A percentile compares a stretch with the other conserved stretches of the same genome.
Conservation (phyloP, 228 moss, liverwort and hornwort genomes). For the Sphagnum magellanicum region DNA sequence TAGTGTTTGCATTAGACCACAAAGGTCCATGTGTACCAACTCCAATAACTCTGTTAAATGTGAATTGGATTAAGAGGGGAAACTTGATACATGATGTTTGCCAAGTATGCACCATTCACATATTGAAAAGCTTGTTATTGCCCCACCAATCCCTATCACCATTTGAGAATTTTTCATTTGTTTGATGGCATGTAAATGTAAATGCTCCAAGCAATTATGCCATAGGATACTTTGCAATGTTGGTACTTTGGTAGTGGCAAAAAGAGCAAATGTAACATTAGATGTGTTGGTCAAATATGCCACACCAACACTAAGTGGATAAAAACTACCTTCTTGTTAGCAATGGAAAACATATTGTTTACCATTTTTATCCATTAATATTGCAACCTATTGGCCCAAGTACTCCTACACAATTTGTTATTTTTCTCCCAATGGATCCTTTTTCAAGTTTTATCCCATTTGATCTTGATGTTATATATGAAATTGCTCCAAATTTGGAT, state of each 20-base stretch:
- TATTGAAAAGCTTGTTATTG: not conserved
- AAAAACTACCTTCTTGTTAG: not conserved
- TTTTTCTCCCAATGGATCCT: no score
- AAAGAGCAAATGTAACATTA: not conserved
- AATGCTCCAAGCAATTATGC: slow-evolving; percentile 1
- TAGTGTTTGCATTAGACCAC: not conserved
- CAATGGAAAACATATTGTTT: not conserved
- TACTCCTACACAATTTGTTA: no score
- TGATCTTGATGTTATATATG: no score
- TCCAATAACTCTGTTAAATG: not conserved
- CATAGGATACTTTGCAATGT: not conserved
- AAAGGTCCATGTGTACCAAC: not conserved
- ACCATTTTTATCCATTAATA: not conserved
- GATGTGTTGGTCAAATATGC: no score
- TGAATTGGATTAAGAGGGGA: not conserved
- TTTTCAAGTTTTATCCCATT: no score
- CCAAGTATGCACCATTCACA: slow-evolving; percentile 2
- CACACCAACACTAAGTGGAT: slow-evolving; percentile 1
- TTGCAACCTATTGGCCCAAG: no score
- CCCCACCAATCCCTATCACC: not conserved
- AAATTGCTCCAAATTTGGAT: no score
- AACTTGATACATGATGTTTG: not conserved
- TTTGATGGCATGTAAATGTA: not conserved
- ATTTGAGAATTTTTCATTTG: not conserved
- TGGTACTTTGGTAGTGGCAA: not conserved